These are phyloP conservation scores for Acrocalymma vagum DNA, from an alignment of 2,329 filamentous ascomycete species.

Conservation along the genomic window DNA sequence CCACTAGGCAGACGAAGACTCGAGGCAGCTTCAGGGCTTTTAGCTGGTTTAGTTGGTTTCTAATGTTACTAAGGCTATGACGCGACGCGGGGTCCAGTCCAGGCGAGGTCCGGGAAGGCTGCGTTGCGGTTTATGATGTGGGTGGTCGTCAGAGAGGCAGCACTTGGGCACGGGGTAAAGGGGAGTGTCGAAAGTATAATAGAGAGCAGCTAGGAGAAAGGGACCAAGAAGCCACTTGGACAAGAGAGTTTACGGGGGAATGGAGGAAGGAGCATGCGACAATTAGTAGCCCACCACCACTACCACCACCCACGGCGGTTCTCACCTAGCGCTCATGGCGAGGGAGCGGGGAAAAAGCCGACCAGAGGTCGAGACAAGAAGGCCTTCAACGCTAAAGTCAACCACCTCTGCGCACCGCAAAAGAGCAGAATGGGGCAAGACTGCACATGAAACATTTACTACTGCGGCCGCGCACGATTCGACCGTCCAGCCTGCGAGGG, in stretches of 20 bases:
- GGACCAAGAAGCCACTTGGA: neutral
- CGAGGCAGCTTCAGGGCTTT: constrained; percentile 5
- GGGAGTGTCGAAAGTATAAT: constrained; percentile 5
- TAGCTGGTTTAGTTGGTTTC: constrained; percentile 9
- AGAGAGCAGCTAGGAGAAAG: neutral
- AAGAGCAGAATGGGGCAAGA: constrained; percentile 5
- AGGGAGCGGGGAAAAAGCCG: neutral
- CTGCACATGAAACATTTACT: constrained; percentile 33
- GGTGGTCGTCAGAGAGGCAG: neutral
- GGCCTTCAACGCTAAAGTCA: too few relatives aligned
- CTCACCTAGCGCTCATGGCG: too few relatives aligned
- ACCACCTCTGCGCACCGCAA: neutral
- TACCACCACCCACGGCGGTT: constrained; percentile 6
- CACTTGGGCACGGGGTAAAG: constrained; percentile 5
- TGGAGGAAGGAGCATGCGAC: constrained; percentile 11
- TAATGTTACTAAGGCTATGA: constrained; percentile 20
- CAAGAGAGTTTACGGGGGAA: constrained; percentile 12
- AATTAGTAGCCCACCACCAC: constrained; percentile 21
- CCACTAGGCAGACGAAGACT: constrained; percentile 22
- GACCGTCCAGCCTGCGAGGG: too few relatives aligned
- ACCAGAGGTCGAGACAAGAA: constrained; percentile 15
- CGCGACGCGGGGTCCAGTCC: constrained; percentile 24
- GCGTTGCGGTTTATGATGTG: too few relatives aligned
- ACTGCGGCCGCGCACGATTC: constrained; percentile 15
- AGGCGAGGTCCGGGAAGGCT: constrained; percentile 20